Percentiles rank a stretch among this genome's conserved stretches.
Conservation (phyloP, 2,329 filamentous ascomycete species). For the Zymoseptoria passerinii region DNA sequence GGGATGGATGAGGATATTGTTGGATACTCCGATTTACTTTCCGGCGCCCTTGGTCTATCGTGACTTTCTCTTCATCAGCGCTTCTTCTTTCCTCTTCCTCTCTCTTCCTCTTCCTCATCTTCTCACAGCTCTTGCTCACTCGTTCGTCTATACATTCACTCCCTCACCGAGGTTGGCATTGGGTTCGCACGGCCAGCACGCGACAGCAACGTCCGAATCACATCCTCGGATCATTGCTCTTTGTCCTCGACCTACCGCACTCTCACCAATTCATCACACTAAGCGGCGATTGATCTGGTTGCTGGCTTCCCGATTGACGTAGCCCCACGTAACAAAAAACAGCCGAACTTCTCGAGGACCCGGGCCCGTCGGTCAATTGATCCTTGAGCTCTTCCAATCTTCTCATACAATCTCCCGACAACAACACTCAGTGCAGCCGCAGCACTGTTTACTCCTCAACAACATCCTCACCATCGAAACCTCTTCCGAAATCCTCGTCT, state of each 20-base stretch:
- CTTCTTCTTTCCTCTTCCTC: neutral
- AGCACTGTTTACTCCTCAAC: neutral
- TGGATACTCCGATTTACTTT: neutral
- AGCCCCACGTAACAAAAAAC: neutral
- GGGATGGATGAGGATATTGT: neutral
- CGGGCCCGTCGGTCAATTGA: neutral
- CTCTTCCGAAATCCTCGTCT: constrained; percentile 8
- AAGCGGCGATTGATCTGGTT: neutral
- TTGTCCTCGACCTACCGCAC: neutral
- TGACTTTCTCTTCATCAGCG: neutral
- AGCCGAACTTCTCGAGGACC: neutral
- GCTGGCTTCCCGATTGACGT: neutral
- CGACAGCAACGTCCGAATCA: neutral
- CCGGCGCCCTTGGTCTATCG: neutral
- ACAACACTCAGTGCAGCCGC: neutral
- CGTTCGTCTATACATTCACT: neutral
- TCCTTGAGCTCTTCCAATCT: neutral
- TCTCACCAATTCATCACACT: neutral
- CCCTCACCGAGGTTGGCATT: neutral
- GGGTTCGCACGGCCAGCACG: neutral
- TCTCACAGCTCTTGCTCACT: neutral
- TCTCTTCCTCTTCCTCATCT: neutral
- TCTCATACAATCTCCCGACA: neutral
- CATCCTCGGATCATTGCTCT: neutral
- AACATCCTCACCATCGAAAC: constrained; percentile 6